These are phyloP conservation scores for Rhododendron williamsianum DNA, from an alignment of 148 eudicot genomes.

Conservation along the genomic window DNA sequence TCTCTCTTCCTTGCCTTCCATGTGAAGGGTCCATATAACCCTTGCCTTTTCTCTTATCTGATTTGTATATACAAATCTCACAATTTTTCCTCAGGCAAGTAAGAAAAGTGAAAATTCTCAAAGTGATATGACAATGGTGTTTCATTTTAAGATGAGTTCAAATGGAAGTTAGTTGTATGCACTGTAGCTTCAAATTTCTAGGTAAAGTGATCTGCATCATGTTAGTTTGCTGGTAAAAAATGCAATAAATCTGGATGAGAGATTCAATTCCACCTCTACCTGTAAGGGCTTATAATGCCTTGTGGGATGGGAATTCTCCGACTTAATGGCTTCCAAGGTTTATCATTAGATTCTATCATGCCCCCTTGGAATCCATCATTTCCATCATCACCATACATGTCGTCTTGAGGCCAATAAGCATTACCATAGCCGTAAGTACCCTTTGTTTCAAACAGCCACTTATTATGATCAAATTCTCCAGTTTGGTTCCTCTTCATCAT, in stretches of 20 bases:
- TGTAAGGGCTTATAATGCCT: constrained; percentile 77
- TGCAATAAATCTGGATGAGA: background rate
- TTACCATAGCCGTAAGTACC: constrained; percentile 77
- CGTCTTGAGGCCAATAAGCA: constrained; percentile 77
- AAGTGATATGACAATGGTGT: background rate
- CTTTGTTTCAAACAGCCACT: constrained; percentile 80
- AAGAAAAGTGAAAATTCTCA: background rate
- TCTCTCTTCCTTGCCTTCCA: background rate
- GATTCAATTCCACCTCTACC: constrained; percentile 17
- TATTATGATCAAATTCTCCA: constrained; percentile 80
- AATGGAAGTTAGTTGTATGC: background rate
- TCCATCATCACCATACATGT: constrained; percentile 40
- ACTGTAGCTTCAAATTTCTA: background rate
- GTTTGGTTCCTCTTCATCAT: constrained; percentile 51
- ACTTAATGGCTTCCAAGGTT: constrained; percentile 75
- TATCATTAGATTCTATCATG: constrained; percentile 44
- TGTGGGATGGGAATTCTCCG: constrained; percentile 46
- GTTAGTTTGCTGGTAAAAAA: background rate
- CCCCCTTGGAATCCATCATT: constrained; percentile 25
- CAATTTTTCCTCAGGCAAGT: background rate
- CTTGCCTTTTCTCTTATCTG: background rate
- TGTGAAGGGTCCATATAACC: background rate
- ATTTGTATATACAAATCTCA: background rate
- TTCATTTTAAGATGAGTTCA: background rate
- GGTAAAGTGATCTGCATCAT: background rate